Evolutionary conservation across 306 rosid species (phyloP), one percentile per base, ranked within the genome.

Genomic region (Hippophae tibetana): DNA sequence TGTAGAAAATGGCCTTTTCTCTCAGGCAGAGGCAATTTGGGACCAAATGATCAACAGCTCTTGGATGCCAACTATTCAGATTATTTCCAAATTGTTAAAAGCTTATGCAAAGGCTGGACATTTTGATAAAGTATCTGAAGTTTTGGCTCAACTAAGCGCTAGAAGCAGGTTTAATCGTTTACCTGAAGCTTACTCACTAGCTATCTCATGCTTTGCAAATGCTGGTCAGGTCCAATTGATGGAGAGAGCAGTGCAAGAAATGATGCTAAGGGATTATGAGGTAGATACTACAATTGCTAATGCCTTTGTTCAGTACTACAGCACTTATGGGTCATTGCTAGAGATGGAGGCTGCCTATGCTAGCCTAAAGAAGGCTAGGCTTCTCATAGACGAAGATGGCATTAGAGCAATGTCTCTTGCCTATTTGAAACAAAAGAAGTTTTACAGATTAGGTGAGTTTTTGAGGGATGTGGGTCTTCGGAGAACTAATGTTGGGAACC

Each of bases 301-400:
- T 69, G 76, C 81, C 47, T 78, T 74, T 63, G 63, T 92, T 23
- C 38, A 61, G 49, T 85, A 79, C 71, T 80, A 71, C 42, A 72
- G 86, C 72, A 63, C 78, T 50, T 89, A 76, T 70, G 95, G 96
- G 73, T 74, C 87, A 56, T 70, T 85, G 73, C 64, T 62, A 9
- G 82, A 85, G 66, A 87, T 87, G 95, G 95, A 90, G 68, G 74
- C 72, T 25, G 79, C 85, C 7, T 92, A 85, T 66, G 78, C 69
- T 11, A 79, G 87, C 50, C 76, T 87, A 42, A 83, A 82, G 62
- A 69, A 77, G 63, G 83, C 95, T n/a, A 69, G 89, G 55, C 50
- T 79, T 86, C 62, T 79, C 12, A 71, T 87, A 57, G 88, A 80
- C 65, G 59, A 78, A 67, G 87, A 81, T 43, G 82, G 74, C 5